Conservation (phyloP, 2,329 filamentous ascomycete genomes). For the Lasiodiplodia gonubiensis region DNA sequence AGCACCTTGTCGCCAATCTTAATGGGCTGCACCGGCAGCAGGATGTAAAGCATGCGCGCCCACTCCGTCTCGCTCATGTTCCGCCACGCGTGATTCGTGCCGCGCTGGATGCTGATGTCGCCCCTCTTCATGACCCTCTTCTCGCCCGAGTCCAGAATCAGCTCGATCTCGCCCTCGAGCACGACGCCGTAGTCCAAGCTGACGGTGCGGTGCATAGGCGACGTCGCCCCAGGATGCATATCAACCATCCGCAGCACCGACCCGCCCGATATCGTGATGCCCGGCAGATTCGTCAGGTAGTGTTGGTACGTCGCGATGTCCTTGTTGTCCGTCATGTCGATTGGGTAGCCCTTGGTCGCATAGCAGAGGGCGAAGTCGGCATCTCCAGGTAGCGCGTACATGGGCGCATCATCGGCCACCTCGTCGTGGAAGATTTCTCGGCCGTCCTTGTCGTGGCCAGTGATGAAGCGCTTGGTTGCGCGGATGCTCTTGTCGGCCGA, state of each 20-base stretch:
- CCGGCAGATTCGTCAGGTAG: slow-evolving; percentile 54
- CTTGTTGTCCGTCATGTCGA: slow-evolving; percentile 51
- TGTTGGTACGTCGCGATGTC: slow-evolving; percentile 55
- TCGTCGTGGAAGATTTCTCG: slow-evolving; percentile 46
- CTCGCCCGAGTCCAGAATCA: slow-evolving; percentile 48
- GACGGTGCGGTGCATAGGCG: slow-evolving; percentile 50
- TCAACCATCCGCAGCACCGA: slow-evolving; percentile 54
- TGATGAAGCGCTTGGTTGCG: slow-evolving; percentile 42
- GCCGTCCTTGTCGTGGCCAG: slow-evolving; percentile 43
- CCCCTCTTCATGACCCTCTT: slow-evolving; percentile 32
- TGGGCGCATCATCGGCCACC: slow-evolving; percentile 44
- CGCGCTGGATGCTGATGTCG: slow-evolving; percentile 28
- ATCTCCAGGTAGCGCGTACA: slow-evolving; percentile 49
- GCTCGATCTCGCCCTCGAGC: slow-evolving; percentile 47
- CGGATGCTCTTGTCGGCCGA: slow-evolving; percentile 16
- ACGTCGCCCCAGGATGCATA: slow-evolving; percentile 42
- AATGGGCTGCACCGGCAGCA: slow-evolving; percentile 45
- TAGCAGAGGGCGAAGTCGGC: slow-evolving; percentile 58
- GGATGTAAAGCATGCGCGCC: slow-evolving; percentile 46
- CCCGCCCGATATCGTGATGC: slow-evolving; percentile 55
- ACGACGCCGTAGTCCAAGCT: slow-evolving; percentile 49
- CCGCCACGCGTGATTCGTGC: slow-evolving; percentile 28
- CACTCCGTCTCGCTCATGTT: slow-evolving; percentile 36
- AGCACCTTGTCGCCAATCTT: slow-evolving; percentile 40
- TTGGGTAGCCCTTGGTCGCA: slow-evolving; percentile 55